These are phyloP conservation scores for Fraxinus sp. DNA, from an alignment of 305 asterid species.

Conservation along the genomic window DNA sequence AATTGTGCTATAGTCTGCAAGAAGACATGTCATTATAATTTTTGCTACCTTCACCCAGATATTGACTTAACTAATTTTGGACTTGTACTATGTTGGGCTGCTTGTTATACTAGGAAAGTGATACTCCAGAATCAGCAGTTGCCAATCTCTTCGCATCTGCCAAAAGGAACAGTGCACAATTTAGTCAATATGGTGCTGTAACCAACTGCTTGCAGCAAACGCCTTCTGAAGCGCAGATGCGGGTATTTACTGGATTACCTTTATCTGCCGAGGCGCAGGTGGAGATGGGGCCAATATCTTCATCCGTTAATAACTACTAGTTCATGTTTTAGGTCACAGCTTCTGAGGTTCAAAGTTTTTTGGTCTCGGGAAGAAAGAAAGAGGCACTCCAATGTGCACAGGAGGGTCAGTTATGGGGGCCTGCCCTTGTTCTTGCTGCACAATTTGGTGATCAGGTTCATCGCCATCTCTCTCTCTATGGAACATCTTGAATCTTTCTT, in stretches of 20 bases:
- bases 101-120: slow-evolving; percentile 51
- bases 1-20: neutral
- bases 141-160: slow-evolving; percentile 79
- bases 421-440: slow-evolving; percentile 96
- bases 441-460: slow-evolving; percentile 89
- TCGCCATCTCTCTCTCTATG: neutral
- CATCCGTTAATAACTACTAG: slow-evolving; percentile 25
- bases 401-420: slow-evolving; percentile 97
- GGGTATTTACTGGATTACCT: slow-evolving; percentile 25
- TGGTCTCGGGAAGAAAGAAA: slow-evolving; percentile 91
- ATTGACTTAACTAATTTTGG: slow-evolving; percentile 17
- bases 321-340: slow-evolving; percentile 64
- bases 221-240: slow-evolving; percentile 83
- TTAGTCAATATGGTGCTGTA: slow-evolving; percentile 54
- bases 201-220: slow-evolving; percentile 73
- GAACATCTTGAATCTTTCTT: slow-evolving; percentile 14
- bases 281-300: neutral
- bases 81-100: slow-evolving; percentile 15
- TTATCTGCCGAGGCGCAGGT: neutral
- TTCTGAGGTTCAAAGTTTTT: slow-evolving; percentile 73
- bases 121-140: slow-evolving; percentile 77
- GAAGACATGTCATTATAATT: slow-evolving; percentile 5
- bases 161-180: slow-evolving; percentile 46
- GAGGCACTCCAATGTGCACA: slow-evolving; percentile 90
- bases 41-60: slow-evolving; percentile 1